Percentiles rank a stretch among this genome's conserved stretches.
Evolutionary conservation across 495 filamentous ascomycete genomes (phyloP).

Genomic region (Hypomontagnella monticulosa): DNA sequence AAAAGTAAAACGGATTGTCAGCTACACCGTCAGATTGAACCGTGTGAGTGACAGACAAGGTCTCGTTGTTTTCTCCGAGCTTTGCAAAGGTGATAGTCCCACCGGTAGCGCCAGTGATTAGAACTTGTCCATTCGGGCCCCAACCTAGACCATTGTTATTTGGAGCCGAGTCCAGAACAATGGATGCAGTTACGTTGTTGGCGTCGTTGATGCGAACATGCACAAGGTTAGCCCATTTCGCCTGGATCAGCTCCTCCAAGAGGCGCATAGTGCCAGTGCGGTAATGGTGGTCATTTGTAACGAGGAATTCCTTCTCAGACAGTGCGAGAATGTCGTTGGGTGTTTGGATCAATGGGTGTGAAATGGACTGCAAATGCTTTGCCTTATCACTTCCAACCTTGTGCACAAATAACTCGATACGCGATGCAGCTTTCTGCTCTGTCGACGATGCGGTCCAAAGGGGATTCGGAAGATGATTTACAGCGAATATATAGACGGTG

Average conservation of each 20-base stretch:
- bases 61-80: constrained; percentile 38
- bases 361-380: constrained; percentile 56
- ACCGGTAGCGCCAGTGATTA: constrained; percentile 55
- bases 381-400: constrained; percentile 45
- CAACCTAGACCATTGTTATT: constrained; percentile 69
- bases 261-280: constrained; percentile 56
- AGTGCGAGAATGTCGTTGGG: constrained; percentile 68
- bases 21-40: constrained; percentile 56
- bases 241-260: constrained; percentile 49
- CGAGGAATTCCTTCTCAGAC: constrained; percentile 60
- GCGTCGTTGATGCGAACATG: constrained; percentile 37
- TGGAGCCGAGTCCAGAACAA: constrained; percentile 55
- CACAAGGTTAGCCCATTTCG: constrained; percentile 49
- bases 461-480: constrained; percentile 66
- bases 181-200: constrained; percentile 53
- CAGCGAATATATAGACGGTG: constrained; percentile 68
- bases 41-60: constrained; percentile 54
- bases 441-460: constrained; percentile 41
- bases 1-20: constrained; percentile 69
- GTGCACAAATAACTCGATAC: constrained; percentile 69
- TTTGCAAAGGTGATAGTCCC: constrained; percentile 35
- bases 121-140: constrained; percentile 58
- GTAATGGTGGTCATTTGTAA: constrained; percentile 71
- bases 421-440: constrained; percentile 55
- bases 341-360: constrained; percentile 60